These are phyloP conservation scores for Mucor irregularis DNA, from an alignment of 371 early-diverging fungal genomes.

Conservation along the genomic window DNA sequence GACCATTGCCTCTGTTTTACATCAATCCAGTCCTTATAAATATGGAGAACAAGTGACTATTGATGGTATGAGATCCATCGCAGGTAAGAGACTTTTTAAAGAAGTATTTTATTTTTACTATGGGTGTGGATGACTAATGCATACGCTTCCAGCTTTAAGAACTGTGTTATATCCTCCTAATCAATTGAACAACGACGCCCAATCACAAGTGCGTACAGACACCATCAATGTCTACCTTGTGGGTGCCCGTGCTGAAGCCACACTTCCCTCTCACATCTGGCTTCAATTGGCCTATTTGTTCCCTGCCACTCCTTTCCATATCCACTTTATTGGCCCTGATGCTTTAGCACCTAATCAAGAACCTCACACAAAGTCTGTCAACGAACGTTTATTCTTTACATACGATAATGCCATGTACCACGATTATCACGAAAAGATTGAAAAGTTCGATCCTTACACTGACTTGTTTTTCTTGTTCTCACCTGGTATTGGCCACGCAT, in stretches of 20 bases:
- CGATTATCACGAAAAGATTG: slow-evolving; percentile 51
- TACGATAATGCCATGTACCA: slow-evolving; percentile 50
- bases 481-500: slow-evolving; percentile 74
- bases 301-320: slow-evolving; percentile 75
- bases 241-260: slow-evolving; percentile 81
- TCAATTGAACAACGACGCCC: slow-evolving; percentile 48
- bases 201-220: slow-evolving; percentile 47
- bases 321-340: slow-evolving; percentile 86
- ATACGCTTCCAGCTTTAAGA: slow-evolving; percentile 58
- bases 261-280: slow-evolving; percentile 77
- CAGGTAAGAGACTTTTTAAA: slow-evolving; percentile 53
- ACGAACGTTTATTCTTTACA: slow-evolving; percentile 54
- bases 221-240: slow-evolving; percentile 73
- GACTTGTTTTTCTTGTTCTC: slow-evolving; percentile 84
- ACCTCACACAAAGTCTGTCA: slow-evolving; percentile 44
- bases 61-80: slow-evolving; percentile 72
- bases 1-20: slow-evolving; percentile 78
- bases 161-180: slow-evolving; percentile 65
- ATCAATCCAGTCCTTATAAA: slow-evolving; percentile 73
- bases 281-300: slow-evolving; percentile 78
- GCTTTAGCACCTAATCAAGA: slow-evolving; percentile 60
- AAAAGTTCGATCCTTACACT: slow-evolving; percentile 76
- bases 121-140: background rate
- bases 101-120: background rate
- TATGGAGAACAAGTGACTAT: slow-evolving; percentile 68